phyloP scores from a whole-genome alignment of 2,329 filamentous ascomycete species.

The Cordyceps cateniannulata region DNA sequence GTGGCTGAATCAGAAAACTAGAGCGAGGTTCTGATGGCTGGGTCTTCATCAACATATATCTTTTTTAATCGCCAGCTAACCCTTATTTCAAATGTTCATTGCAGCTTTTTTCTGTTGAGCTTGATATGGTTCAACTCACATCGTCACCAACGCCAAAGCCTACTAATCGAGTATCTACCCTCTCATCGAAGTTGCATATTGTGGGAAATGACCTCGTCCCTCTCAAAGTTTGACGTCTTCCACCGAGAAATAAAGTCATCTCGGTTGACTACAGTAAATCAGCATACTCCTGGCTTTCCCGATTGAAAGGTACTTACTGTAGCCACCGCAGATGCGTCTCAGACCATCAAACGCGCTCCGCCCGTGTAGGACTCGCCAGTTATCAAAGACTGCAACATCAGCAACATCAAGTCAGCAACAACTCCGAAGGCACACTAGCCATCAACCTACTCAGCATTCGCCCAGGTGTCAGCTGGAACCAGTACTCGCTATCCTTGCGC shows the following conservation, averaged over 20 bases:
- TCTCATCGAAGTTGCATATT: slow-evolving; percentile 25
- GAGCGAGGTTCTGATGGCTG: neutral
- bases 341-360: slow-evolving; percentile 76
- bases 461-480: slow-evolving; percentile 76
- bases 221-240: slow-evolving; percentile 60
- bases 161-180: neutral
- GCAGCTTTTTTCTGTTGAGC: too few species aligned
- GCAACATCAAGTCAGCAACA: neutral
- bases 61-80: too few species aligned
- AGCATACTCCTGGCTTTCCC: neutral
- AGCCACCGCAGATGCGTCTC: slow-evolving; percentile 83
- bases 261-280: slow-evolving; percentile 52
- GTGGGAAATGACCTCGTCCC: slow-evolving; percentile 35
- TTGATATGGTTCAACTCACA: too few species aligned
- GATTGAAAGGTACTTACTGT: slow-evolving; percentile 57
- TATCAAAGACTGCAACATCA: slow-evolving; percentile 76
- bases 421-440: neutral
- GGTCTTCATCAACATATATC: neutral
- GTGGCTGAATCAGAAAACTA: neutral
- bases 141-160: neutral
- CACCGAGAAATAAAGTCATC: slow-evolving; percentile 77
- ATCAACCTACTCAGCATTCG: slow-evolving; percentile 61
- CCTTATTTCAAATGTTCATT: too few species aligned
- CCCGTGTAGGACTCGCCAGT: slow-evolving; percentile 91
- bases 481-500: slow-evolving; percentile 60